These are phyloP conservation scores for Mycena sanguinolenta DNA, from an alignment of 768 basidiomycete species.

Conservation along the genomic window DNA sequence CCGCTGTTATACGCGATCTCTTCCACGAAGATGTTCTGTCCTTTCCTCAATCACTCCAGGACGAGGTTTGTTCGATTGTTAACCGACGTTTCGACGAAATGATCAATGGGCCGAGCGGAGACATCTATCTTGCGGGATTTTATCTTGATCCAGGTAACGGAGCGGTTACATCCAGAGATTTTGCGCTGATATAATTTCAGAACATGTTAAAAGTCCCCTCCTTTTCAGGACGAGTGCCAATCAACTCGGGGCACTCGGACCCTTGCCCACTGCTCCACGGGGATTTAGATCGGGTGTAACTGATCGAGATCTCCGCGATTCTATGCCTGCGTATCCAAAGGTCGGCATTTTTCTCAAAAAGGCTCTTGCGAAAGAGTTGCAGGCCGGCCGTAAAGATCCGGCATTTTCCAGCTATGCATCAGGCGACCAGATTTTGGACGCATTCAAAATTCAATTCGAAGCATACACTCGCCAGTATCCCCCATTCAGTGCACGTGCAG, in stretches of 20 bases:
- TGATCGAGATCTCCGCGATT: too few species aligned
- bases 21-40: conserved; percentile 21
- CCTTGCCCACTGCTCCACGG: too few species aligned
- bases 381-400: too few species aligned
- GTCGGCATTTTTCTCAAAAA: too few species aligned
- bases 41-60: conserved; percentile 1
- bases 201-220: conserved; percentile 18
- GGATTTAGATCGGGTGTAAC: too few species aligned
- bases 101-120: conserved; percentile 34
- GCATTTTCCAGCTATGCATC: too few species aligned
- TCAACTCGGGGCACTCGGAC: background rate
- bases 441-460: conserved; percentile 6
- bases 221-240: conserved; percentile 8
- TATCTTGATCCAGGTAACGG: conserved; percentile 44
- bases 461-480: conserved; percentile 7
- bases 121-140: conserved; percentile 40
- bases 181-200: background rate
- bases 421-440: too few species aligned
- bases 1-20: conserved; percentile 24
- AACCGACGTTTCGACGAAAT: conserved; percentile 41
- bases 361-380: too few species aligned
- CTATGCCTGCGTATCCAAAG: too few species aligned
- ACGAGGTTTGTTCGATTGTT: conserved; percentile 28
- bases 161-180: background rate
- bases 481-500: background rate